phyloP scores from a whole-genome alignment of 2,329 filamentous ascomycete species.

The Arthroderma sp. region DNA sequence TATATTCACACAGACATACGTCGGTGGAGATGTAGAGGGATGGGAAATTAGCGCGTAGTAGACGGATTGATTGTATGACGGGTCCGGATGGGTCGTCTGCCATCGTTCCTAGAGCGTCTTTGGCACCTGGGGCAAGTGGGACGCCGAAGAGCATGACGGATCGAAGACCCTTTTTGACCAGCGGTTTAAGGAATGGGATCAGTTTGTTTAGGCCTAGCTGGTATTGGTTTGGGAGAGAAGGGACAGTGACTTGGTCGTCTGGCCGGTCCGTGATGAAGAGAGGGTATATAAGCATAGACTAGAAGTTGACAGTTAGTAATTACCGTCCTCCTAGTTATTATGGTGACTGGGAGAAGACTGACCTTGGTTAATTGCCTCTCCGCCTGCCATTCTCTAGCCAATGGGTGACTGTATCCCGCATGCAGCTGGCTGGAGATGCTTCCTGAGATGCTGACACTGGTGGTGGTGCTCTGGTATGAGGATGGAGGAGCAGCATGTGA shows the following conservation, averaged over 20 bases:
- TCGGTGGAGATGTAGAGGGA: conserved; percentile 83
- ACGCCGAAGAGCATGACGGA: conserved; percentile 96
- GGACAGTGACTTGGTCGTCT: conserved; percentile 80
- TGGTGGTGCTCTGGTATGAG: conserved; percentile 35
- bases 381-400: conserved; percentile 70
- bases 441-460: conserved; percentile 41
- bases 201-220: conserved; percentile 80
- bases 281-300: conserved; percentile 98
- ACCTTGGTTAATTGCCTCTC: conserved; percentile 80
- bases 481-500: conserved; percentile 34
- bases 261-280: conserved; percentile 91
- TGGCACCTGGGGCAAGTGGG: conserved; percentile 64
- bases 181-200: conserved; percentile 69
- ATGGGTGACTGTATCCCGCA: conserved; percentile 68
- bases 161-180: conserved; percentile 77
- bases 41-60: conserved; percentile 75
- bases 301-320: conserved; percentile 9
- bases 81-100: conserved; percentile 90
- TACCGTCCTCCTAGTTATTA: neutral
- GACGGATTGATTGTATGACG: conserved; percentile 73
- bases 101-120: conserved; percentile 81
- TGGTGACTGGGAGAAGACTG: conserved; percentile 15
- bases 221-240: conserved; percentile 80
- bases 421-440: conserved; percentile 77
- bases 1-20: conserved; percentile 98